These are phyloP conservation scores for Canariomyces notabilis DNA, from an alignment of 2,329 filamentous ascomycete species.

Conservation along the genomic window DNA sequence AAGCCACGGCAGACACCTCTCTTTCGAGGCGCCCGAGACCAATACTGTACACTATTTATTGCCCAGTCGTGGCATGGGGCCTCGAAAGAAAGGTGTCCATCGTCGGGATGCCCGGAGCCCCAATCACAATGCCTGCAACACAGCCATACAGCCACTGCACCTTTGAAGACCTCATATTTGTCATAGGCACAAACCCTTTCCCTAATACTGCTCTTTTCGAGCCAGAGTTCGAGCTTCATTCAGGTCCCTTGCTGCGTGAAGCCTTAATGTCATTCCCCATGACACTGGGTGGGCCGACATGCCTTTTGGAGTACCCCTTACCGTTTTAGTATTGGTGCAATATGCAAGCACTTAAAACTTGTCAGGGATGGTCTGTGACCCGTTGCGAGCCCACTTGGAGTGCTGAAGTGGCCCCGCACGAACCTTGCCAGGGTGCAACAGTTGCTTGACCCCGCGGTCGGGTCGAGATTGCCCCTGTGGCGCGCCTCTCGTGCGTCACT, in stretches of 20 bases:
- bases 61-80: background rate
- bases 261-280: background rate
- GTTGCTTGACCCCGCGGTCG: background rate
- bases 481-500: conserved; percentile 8
- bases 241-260: no score
- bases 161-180: no score
- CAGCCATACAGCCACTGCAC: no score
- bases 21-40: no score
- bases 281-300: background rate
- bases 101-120: no score
- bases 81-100: background rate
- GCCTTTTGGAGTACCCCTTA: background rate
- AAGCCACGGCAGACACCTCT: no score
- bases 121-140: no score
- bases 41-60: background rate
- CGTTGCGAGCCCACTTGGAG: background rate
- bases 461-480: conserved; percentile 12
- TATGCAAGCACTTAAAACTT: conserved; percentile 8
- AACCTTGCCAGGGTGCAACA: no score
- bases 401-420: background rate
- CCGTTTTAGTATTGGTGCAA: background rate
- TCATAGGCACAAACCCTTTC: no score
- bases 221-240: no score
- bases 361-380: background rate
- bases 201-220: no score